Base-by-base conservation (phyloP, 1,284 basidiomycete species). In the Porogramme epimiltina region DNA sequence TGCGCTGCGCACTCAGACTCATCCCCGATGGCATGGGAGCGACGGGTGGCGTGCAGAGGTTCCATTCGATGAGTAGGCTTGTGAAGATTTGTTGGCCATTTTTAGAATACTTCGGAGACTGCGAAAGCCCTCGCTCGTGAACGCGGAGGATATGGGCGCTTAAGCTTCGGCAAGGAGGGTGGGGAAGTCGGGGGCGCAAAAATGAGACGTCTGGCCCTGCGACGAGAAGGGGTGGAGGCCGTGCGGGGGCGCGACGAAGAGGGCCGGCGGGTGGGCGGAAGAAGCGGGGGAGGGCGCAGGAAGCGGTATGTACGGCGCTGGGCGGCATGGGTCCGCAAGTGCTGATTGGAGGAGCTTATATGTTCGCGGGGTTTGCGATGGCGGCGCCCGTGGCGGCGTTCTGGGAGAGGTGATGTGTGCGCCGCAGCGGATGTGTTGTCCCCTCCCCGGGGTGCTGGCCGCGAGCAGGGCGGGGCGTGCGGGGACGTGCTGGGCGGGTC, bases 271-370 rank as follows among this genome's bases (percentile, higher is more conserved):
- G 18, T 19, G 34, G 22, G 3, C 10, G 23, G 15, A 36, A 16
- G 36, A 16, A 19, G 19, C 19, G 19, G 44, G 23, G 4, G 34
- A 34, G n/a, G 34, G 44, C 22, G 48, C 46, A 48, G 45, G 51
- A 37, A 38, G 41, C 42, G 51, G 40, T 45, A 36, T 40, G 42
- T 45, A 31, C 28, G 28, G 28, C 13, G 28, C n/a, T 40, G 45
- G 45, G 43, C 42, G 48, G 42, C 50, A 46, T 46, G 44, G 34
- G 47, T 33, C 34, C 42, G 47, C 22, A 45, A 48, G 37, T 31
- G 49, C 16, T 54, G 57, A 56, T 59, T 59, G 57, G 57, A 6
- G 34, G 45, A 59, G 57, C 49, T 42, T 59, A 46, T 28, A 49
- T 23, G 42, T 51, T 40, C 57, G 57, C 57, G 57, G 57, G 41